Conservation (phyloP, 441 rosid species). For the Croton setiger region DNA sequence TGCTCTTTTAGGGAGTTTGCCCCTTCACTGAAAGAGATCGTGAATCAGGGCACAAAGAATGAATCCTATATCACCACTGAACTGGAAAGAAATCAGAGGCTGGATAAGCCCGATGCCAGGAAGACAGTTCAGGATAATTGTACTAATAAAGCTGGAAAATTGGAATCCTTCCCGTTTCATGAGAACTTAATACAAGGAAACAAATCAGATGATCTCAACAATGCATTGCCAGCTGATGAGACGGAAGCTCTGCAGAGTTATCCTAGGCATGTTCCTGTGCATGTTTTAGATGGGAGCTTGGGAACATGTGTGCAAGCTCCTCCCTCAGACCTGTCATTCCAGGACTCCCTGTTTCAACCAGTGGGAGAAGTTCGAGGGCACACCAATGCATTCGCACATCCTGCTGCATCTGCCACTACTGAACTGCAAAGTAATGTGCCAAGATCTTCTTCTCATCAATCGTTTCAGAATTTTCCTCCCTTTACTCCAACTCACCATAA, state of each 20-base stretch:
- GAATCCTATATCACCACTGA: slow-evolving; percentile 31
- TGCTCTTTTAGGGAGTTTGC: slow-evolving; percentile 55
- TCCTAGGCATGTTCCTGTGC: slow-evolving; percentile 68
- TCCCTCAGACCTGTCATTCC: slow-evolving; percentile 42
- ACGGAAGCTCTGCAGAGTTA: slow-evolving; percentile 51
- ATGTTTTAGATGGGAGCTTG: slow-evolving; percentile 53
- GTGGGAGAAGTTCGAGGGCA: slow-evolving; percentile 46
- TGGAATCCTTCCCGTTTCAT: slow-evolving; percentile 32
- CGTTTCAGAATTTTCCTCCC: slow-evolving; percentile 56
- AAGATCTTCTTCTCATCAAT: slow-evolving; percentile 42
- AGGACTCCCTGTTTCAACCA: slow-evolving; percentile 51
- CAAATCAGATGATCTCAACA: slow-evolving; percentile 30
- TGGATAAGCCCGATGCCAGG: slow-evolving; percentile 35
- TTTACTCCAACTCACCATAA: slow-evolving; percentile 40
- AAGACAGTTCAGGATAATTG: slow-evolving; percentile 49
- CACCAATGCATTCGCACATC: slow-evolving; percentile 39
- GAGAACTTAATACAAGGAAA: slow-evolving; percentile 37
- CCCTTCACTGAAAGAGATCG: slow-evolving; percentile 47
- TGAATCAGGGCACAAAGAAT: slow-evolving; percentile 27
- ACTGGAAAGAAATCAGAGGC: slow-evolving; percentile 31
- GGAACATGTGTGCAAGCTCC: slow-evolving; percentile 46
- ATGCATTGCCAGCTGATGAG: slow-evolving; percentile 36
- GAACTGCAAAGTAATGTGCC: slow-evolving; percentile 41
- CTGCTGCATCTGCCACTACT: slow-evolving; percentile 57
- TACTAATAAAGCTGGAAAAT: slow-evolving; percentile 41